Base-by-base conservation (phyloP, 2,329 filamentous ascomycete genomes). In the Leptographium radiaticola region DNA sequence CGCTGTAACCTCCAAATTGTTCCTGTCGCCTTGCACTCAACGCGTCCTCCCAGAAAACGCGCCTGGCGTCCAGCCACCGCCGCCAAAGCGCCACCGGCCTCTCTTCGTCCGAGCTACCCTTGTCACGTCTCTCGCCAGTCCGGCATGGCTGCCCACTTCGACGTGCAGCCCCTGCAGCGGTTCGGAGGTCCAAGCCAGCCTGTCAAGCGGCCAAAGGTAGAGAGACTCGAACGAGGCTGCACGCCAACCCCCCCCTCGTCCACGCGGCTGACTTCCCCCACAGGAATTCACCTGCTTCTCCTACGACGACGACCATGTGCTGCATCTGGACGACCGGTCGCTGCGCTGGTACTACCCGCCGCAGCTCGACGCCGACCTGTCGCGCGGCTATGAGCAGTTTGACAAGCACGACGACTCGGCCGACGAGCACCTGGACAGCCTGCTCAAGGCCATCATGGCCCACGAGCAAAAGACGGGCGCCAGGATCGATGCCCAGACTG, bases 231-330 rank as follows among this genome's bases (percentile, higher is more conserved):
- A 9, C 4, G 6, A 30, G 30, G 13, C 25, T 25, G 25, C 25
- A 5, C 25, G 3, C 25, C 2, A 25, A 25, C 40, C 7, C n/a
- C 34, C 3, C 18, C 20, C n/a, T 44, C 13, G 20, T 20, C 45
- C 16, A 4, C 7, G 5, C 4, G 6, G 36, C 48, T 40, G 34
- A 39, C n/a, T n/a, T 40, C 46, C 9, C 31, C 46, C 31, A 16
- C 49, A 91, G 84, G 93, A 98, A 72, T 87, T 98, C 59, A 80
- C 91, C 5, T 89, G 78, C 69, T 98, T 97, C 70, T 97, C 91
- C 10, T 97, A 93, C 68, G 88, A 97, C 66, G 80, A 89, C 46
- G 73, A 89, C 33, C 93, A 91, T 65, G 68, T 80, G 53, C 89
- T 89, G 63, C 83, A 75, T 49, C 78, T 85, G 4, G 89, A 88